These are phyloP conservation scores for Scytalidium sp. DNA, from an alignment of 2,329 filamentous ascomycete species.

Conservation along the genomic window DNA sequence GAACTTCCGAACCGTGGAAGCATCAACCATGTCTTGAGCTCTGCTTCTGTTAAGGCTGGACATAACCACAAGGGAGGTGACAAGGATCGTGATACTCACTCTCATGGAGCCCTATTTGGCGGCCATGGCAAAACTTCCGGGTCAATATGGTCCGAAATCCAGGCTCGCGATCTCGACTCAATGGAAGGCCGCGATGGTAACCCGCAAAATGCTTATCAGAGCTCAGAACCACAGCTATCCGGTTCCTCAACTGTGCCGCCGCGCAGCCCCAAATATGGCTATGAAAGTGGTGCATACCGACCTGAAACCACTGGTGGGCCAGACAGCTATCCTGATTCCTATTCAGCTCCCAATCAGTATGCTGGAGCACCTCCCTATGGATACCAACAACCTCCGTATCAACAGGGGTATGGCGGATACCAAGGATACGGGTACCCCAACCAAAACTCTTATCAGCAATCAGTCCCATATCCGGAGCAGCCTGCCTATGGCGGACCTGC, in stretches of 20 bases:
- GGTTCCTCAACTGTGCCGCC: conserved; percentile 15
- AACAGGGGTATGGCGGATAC: background rate
- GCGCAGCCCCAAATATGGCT: conserved; percentile 22
- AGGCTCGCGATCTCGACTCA: conserved; percentile 53
- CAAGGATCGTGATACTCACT: conserved; percentile 25
- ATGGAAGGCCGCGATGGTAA: conserved; percentile 48
- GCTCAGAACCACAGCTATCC: conserved; percentile 15
- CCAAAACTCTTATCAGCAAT: background rate
- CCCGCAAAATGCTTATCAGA: conserved; percentile 20
- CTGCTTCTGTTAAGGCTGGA: conserved; percentile 77
- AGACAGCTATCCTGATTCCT: conserved; percentile 19
- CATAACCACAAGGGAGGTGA: conserved; percentile 66
- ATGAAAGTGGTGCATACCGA: conserved; percentile 15
- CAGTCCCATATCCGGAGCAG: conserved; percentile 8
- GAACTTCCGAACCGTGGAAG: conserved; percentile 63
- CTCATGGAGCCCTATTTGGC: conserved; percentile 27
- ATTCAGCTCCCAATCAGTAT: conserved; percentile 15
- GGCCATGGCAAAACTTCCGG: conserved; percentile 56
- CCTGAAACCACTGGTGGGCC: conserved; percentile 11
- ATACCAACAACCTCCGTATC: conserved; percentile 11
- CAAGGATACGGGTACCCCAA: background rate
- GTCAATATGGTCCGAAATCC: conserved; percentile 60
- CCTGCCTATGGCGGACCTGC: conserved; percentile 4
- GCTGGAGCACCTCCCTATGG: conserved; percentile 9
- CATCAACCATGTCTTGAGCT: conserved; percentile 73